Conservation (phyloP, 2,329 filamentous ascomycete species). For the Aspergillus sp. region DNA sequence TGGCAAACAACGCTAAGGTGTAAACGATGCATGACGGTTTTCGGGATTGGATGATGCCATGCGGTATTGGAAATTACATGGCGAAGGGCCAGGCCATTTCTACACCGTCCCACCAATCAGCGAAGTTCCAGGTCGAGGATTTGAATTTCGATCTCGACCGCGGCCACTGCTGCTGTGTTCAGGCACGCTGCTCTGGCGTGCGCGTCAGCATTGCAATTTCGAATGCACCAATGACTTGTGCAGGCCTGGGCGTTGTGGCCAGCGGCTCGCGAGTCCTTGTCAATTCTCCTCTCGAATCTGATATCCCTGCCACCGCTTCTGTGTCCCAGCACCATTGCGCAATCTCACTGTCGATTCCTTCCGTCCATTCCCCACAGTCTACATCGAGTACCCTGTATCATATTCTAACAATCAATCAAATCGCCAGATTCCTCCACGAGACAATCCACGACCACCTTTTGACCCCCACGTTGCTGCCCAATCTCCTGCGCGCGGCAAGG, state of each 20-base stretch:
- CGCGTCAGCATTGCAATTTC: slow-evolving; percentile 10
- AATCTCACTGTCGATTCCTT: slow-evolving; percentile 6
- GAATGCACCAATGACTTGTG: slow-evolving; percentile 18
- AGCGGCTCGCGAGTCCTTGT: slow-evolving; percentile 19
- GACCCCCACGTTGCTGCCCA: slow-evolving; percentile 55
- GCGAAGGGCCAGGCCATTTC: slow-evolving; percentile 10
- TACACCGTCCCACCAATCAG: slow-evolving; percentile 19
- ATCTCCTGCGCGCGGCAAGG: slow-evolving; percentile 53
- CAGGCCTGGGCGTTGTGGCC: slow-evolving; percentile 20
- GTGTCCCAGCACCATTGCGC: slow-evolving; percentile 5
- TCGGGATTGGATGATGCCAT: slow-evolving; percentile 13
- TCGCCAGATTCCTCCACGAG: slow-evolving; percentile 34
- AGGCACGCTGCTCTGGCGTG: slow-evolving; percentile 1
- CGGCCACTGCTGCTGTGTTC: slow-evolving; percentile 2
- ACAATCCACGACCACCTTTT: slow-evolving; percentile 52
- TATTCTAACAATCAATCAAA: slow-evolving; percentile 3
- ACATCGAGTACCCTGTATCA: too few species aligned
- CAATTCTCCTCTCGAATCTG: background rate
- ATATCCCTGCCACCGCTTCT: slow-evolving; percentile 6
- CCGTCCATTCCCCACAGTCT: too few species aligned
- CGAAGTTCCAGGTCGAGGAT: slow-evolving; percentile 18
- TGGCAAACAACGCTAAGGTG: slow-evolving; percentile 6
- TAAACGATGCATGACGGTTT: slow-evolving; percentile 19
- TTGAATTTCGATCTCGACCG: slow-evolving; percentile 18
- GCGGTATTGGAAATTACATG: slow-evolving; percentile 17